Evolutionary conservation across 164 flowering plant genomes (phyloP), one percentile per base, ranked within the genome.

Genomic region (Chimonanthus praecox): DNA sequence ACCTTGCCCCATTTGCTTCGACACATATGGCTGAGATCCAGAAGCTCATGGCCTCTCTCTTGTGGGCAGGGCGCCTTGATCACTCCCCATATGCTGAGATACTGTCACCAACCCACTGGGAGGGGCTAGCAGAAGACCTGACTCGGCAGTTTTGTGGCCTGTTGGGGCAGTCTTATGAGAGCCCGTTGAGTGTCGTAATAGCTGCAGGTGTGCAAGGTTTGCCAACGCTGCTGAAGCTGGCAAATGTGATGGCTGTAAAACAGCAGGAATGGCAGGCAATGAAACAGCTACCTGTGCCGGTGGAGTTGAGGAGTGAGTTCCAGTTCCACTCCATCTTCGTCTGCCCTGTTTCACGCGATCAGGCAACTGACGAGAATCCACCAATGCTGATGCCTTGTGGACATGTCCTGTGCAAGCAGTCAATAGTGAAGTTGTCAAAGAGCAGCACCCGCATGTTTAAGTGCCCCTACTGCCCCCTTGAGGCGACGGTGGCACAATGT

Each of bases 381-480:
- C 94, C 98, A 2, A 88, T 92, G 97, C 71, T 92, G 82, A 84
- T 92, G 91, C 77, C 89, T 0, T 94, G 98, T 70, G 92, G 95
- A 16, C 98, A 92, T 64, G 94, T 88, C 8, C 87, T 94, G 6
- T 91, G 95, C 84, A 88, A 83, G 85, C 90, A 87, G 67, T 91
- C 97, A 1, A 91, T 94, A 43, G 69, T 76, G 77, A 94, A 88
- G 80, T 79, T 94, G 79, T 91, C 97, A 2, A 90, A 89, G 76
- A 87, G 82, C 75, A 79, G 81, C 83, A 81, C 88, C 0, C 82
- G 84, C 61, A 20, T 83, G 15, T 94, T 94, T 80, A 92, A 92
- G 87, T 94, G 98, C 68, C 94, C 97, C 0, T 90, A 88, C 68
- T 94, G 98, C 73, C 97, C 95, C 2, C 6, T 70, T 10, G 90